phyloP scores from a whole-genome alignment of 176 grass and related monocot genomes.

The Zea luxurians region DNA sequence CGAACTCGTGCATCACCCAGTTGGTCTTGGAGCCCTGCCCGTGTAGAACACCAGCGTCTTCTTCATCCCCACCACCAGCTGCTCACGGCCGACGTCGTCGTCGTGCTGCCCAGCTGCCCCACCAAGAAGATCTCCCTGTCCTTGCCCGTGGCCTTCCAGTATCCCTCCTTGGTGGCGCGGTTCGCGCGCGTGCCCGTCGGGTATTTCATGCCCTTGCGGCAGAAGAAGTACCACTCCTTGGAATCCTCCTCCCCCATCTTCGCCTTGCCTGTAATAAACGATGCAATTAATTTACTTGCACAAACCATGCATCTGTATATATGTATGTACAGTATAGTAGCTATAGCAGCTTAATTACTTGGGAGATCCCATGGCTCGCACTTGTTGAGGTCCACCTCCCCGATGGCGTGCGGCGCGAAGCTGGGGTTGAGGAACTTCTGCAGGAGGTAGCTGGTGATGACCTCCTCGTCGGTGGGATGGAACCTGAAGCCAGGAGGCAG shows the following conservation, averaged over 20 bases:
- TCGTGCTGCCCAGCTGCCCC: too few species aligned
- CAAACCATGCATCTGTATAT: too few species aligned
- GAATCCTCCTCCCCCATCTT: conserved; percentile 59
- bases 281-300: too few species aligned
- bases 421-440: conserved; percentile 44
- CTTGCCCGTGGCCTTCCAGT: conserved; percentile 88
- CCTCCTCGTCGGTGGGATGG: conserved; percentile 52
- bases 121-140: conserved; percentile 82
- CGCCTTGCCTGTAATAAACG: conserved; percentile 83
- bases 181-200: conserved; percentile 64
- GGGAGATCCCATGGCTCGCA: conserved; percentile 96
- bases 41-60: conserved; percentile 88
- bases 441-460: conserved; percentile 56
- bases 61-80: conserved; percentile 70
- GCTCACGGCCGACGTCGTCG: too few species aligned
- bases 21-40: conserved; percentile 71
- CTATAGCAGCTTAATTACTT: too few species aligned
- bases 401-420: conserved; percentile 40
- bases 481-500: conserved; percentile 68
- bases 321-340: too few species aligned
- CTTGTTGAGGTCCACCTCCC: conserved; percentile 86
- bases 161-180: conserved; percentile 70
- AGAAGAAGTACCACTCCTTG: conserved; percentile 79
- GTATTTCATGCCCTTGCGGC: conserved; percentile 69
- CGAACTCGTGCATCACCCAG: conserved; percentile 91